Percentiles rank a stretch among this genome's conserved stretches.
phyloP scores from a whole-genome alignment of 208 protist species.

The Leishmania tropica region DNA sequence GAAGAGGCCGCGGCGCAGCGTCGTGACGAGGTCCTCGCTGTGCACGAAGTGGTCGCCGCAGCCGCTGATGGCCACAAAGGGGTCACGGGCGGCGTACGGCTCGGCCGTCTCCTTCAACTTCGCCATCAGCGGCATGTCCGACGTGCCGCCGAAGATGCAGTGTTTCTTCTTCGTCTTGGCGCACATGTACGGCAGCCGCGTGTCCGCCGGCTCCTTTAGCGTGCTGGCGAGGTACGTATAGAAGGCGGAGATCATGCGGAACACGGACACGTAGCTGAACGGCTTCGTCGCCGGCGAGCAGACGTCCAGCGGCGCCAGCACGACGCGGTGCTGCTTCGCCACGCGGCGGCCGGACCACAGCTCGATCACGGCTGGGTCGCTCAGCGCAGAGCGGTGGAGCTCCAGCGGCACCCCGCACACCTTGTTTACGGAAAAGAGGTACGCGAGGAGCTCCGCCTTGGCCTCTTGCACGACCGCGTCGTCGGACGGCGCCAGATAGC shows the following conservation, averaged over 20 bases:
- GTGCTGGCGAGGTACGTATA: slow-evolving; percentile 62
- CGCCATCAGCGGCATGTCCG: slow-evolving; percentile 55
- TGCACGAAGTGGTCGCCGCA: slow-evolving; percentile 83
- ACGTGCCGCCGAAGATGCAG: slow-evolving; percentile 55
- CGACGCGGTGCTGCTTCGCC: slow-evolving; percentile 76
- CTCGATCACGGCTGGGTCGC: slow-evolving; percentile 69
- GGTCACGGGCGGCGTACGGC: slow-evolving; percentile 68
- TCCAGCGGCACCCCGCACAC: slow-evolving; percentile 81
- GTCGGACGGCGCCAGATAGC: slow-evolving; percentile 33
- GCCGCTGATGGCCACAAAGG: slow-evolving; percentile 88
- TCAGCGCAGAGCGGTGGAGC: slow-evolving; percentile 84
- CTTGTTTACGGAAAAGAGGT: slow-evolving; percentile 76
- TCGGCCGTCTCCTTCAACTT: slow-evolving; percentile 55
- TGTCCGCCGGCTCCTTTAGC: slow-evolving; percentile 40
- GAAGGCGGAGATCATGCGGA: slow-evolving; percentile 78
- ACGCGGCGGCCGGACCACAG: slow-evolving; percentile 48
- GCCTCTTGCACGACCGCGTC: slow-evolving; percentile 58
- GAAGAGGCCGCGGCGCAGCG: slow-evolving; percentile 83
- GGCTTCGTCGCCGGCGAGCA: slow-evolving; percentile 34
- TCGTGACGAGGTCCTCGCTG: slow-evolving; percentile 81
- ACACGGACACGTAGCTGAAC: slow-evolving; percentile 67
- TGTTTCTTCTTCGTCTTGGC: slow-evolving; percentile 52
- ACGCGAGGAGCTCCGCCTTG: slow-evolving; percentile 71
- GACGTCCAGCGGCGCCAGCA: slow-evolving; percentile 65
- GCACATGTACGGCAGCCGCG: slow-evolving; percentile 80